A percentile compares a stretch with the other conserved stretches of the same genome.
Conservation (phyloP, 2,329 filamentous ascomycete genomes). For the Venturia aucupariae region DNA sequence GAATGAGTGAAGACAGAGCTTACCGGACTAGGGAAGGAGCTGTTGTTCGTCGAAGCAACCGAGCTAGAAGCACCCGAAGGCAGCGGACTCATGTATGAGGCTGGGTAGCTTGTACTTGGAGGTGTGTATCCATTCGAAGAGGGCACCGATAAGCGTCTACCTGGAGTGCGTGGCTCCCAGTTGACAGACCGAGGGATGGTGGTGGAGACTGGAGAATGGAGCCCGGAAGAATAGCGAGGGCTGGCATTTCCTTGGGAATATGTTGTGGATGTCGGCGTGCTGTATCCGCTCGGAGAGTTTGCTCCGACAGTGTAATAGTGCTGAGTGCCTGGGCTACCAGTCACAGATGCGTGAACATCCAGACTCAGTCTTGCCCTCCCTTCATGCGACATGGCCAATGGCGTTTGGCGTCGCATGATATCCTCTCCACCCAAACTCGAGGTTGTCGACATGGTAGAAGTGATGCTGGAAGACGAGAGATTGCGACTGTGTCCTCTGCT, state of each 20-base stretch:
- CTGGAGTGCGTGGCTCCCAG: constrained; percentile 62
- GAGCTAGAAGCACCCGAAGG: constrained; percentile 38
- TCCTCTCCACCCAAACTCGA: constrained; percentile 46
- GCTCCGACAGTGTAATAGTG: constrained; percentile 49
- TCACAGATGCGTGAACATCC: constrained; percentile 52
- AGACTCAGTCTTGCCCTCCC: constrained; percentile 56
- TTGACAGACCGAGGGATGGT: constrained; percentile 62
- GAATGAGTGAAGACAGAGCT: constrained; percentile 53
- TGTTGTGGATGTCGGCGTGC: constrained; percentile 74
- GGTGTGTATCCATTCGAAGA: constrained; percentile 68
- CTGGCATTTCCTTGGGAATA: constrained; percentile 71
- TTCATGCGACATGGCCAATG: constrained; percentile 73
- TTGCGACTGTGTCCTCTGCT: constrained; percentile 57
- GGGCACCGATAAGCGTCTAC: constrained; percentile 72
- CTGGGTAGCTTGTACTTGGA: constrained; percentile 44
- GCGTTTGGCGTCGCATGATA: constrained; percentile 63
- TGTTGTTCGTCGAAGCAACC: constrained; percentile 33
- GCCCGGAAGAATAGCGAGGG: constrained; percentile 59
- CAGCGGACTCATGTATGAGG: constrained; percentile 46
- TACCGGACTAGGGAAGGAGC: constrained; percentile 58
- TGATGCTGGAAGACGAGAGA: constrained; percentile 79
- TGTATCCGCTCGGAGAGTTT: constrained; percentile 63
- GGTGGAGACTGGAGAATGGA: constrained; percentile 64
- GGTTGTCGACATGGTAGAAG: constrained; percentile 62
- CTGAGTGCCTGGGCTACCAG: constrained; percentile 53